Conservation (phyloP, 2,329 filamentous ascomycete species). For the Thermomyces lanuginosus region DNA sequence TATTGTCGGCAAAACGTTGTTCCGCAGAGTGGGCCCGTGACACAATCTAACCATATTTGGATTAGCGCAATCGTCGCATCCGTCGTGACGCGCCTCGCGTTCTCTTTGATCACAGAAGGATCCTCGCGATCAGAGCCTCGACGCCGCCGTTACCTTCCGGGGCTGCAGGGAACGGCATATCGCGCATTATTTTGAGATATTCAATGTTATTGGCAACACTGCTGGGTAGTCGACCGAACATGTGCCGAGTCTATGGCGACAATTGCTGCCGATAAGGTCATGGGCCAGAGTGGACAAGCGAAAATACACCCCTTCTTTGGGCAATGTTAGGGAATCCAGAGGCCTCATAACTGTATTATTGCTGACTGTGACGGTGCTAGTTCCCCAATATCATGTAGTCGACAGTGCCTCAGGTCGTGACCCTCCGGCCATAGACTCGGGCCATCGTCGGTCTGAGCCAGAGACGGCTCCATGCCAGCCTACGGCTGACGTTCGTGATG, state of each 20-base stretch:
- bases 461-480: background rate
- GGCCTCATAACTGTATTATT: background rate
- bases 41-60: too few relatives aligned
- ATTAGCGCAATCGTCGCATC: too few relatives aligned
- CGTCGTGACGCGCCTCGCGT: too few relatives aligned
- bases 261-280: conserved; percentile 18
- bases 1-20: too few relatives aligned
- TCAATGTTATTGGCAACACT: background rate
- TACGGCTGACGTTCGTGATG: background rate
- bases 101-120: too few relatives aligned
- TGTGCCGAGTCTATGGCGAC: conserved; percentile 13
- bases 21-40: too few relatives aligned
- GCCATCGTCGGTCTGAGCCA: conserved; percentile 2
- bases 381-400: background rate
- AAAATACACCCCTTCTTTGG: conserved; percentile 27
- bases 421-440: conserved; percentile 1
- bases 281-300: conserved; percentile 23
- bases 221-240: conserved; percentile 7
- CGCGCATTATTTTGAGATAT: too few relatives aligned
- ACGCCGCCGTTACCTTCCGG: too few relatives aligned
- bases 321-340: conserved; percentile 17
- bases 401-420: background rate
- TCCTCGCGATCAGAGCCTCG: too few relatives aligned
- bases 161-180: too few relatives aligned
- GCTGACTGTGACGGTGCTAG: background rate